Evolutionary conservation across 2,329 filamentous ascomycete genomes (phyloP).

Genomic region (Pleoardoris graminearum): DNA sequence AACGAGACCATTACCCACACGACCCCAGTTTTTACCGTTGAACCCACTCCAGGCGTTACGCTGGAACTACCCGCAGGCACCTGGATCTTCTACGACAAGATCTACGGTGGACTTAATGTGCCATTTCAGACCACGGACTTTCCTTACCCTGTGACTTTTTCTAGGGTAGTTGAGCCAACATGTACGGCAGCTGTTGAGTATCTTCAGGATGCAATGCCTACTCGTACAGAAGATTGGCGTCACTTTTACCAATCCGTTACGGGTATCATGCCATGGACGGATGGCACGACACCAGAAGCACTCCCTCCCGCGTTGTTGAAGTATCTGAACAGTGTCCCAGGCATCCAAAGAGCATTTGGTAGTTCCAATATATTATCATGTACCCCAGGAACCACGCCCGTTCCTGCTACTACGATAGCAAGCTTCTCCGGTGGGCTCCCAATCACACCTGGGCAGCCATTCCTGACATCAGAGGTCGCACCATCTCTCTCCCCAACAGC

Average conservation of each 20-base stretch:
- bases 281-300: constrained; percentile 9
- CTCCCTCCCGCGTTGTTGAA: constrained; percentile 29
- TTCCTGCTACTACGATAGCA: neutral
- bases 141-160: neutral
- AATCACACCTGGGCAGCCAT: neutral
- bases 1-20: constrained; percentile 25
- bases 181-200: constrained; percentile 10
- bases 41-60: constrained; percentile 19
- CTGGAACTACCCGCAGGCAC: constrained; percentile 26
- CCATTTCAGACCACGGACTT: constrained; percentile 1
- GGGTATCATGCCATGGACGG: neutral
- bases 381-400: constrained; percentile 10
- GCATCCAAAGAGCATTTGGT: constrained; percentile 24
- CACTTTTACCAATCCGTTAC: constrained; percentile 32
- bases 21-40: constrained; percentile 27
- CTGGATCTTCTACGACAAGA: constrained; percentile 35
- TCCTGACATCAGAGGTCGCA: no score
- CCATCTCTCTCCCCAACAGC: no score
- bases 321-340: constrained; percentile 26
- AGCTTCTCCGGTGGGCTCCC: neutral
- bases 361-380: constrained; percentile 38
- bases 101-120: constrained; percentile 29
- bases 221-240: constrained; percentile 26
- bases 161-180: constrained; percentile 1
- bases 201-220: constrained; percentile 26